phyloP scores from a whole-genome alignment of 2,329 filamentous ascomycete species.

The Pestalotiopsis sp. region DNA sequence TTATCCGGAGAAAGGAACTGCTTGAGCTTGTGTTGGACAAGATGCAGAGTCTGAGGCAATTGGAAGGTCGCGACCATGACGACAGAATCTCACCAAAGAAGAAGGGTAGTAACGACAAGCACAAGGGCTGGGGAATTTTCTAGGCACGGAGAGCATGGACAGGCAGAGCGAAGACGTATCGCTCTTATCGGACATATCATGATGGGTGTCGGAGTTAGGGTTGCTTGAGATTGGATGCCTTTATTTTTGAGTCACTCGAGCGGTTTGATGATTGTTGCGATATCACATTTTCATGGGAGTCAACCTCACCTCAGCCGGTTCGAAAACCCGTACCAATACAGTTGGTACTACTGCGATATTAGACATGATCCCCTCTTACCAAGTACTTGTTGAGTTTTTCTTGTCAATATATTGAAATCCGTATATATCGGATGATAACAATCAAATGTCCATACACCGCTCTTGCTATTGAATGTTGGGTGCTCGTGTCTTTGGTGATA shows the following conservation, averaged over 20 bases:
- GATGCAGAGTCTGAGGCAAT: slow-evolving; percentile 85
- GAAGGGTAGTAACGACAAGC: slow-evolving; percentile 33
- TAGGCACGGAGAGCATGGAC: slow-evolving; percentile 20
- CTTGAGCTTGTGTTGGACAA: slow-evolving; percentile 92
- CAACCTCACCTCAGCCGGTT: slow-evolving; percentile 7
- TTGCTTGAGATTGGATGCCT: slow-evolving; percentile 5
- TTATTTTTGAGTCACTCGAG: not conserved
- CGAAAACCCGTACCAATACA: not conserved
- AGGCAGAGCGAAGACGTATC: not conserved
- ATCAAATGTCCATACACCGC: not conserved
- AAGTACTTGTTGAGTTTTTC: not conserved
- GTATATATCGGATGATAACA: not conserved
- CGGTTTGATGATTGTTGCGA: slow-evolving; percentile 4
- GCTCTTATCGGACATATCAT: slow-evolving; percentile 5
- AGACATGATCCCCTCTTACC: slow-evolving; percentile 10
- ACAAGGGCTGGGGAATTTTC: slow-evolving; percentile 52
- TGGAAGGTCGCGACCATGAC: slow-evolving; percentile 74
- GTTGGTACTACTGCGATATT: slow-evolving; percentile 1
- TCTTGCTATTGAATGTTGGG: not conserved
- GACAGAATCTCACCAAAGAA: slow-evolving; percentile 26
- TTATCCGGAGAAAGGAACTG: slow-evolving; percentile 88
- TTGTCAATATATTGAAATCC: not conserved
- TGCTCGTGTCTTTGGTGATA: too few species aligned
- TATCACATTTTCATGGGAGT: slow-evolving; percentile 7
- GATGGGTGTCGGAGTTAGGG: slow-evolving; percentile 5